A percentile compares a stretch with the other conserved stretches of the same genome.
Conservation (phyloP, 148 eudicot genomes). For the Arctostaphylos glauca region DNA sequence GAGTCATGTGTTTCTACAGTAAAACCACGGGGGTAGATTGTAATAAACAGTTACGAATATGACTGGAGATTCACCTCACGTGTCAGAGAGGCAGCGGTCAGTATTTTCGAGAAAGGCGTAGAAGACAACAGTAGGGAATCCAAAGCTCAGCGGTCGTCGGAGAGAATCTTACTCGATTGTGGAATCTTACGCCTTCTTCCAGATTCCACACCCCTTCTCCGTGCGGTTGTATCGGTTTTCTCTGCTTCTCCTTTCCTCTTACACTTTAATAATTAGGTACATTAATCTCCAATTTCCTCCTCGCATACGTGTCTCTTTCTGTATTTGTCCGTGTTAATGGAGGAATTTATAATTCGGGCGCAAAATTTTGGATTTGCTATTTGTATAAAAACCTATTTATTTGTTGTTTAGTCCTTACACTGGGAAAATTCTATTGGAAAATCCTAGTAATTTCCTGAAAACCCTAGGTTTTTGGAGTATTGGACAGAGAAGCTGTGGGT, state of each 20-base stretch:
- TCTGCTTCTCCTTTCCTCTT: neutral
- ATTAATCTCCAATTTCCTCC: neutral
- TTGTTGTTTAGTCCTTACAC: too few relatives aligned
- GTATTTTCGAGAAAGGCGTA: slow-evolving; percentile 30
- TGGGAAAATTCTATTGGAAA: too few relatives aligned
- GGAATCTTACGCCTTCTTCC: too few relatives aligned
- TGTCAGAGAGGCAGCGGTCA: slow-evolving; percentile 12
- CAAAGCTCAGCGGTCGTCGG: slow-evolving; percentile 1
- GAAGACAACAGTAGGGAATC: neutral
- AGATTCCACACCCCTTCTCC: neutral
- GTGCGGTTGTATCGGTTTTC: neutral
- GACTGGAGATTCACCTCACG: neutral
- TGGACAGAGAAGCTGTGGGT: too few relatives aligned
- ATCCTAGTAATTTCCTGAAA: too few relatives aligned
- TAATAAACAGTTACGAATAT: too few relatives aligned
- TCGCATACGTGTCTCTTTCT: neutral
- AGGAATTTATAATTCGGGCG: neutral
- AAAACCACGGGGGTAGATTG: too few relatives aligned
- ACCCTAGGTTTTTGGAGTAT: too few relatives aligned
- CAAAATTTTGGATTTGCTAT: too few relatives aligned
- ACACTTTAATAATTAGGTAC: neutral
- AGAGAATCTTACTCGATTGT: neutral
- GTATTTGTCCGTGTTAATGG: neutral
- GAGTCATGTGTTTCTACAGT: too few relatives aligned
- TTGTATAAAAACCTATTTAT: too few relatives aligned